These are phyloP conservation scores for Rhododendron simsii DNA, from an alignment of 148 eudicot species.

Conservation along the genomic window DNA sequence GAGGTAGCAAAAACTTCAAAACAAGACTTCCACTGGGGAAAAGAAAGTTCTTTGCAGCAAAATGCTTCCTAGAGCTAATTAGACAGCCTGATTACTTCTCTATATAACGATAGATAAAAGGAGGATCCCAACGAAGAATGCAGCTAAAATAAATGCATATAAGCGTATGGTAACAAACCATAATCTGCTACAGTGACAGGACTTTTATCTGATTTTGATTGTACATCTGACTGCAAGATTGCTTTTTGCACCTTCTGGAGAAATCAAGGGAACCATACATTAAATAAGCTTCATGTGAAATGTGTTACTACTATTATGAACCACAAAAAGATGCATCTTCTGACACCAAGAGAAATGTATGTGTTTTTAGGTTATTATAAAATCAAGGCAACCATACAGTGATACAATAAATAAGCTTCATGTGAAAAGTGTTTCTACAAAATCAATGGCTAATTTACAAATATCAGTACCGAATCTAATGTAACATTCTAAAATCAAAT, in stretches of 20 bases:
- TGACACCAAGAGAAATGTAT: not conserved
- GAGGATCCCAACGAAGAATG: not conserved
- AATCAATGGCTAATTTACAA: not conserved
- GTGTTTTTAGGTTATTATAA: not conserved
- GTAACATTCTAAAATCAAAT: not conserved
- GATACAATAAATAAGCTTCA: not conserved
- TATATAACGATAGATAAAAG: not conserved
- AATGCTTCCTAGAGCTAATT: not conserved
- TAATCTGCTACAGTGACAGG: constrained; percentile 98
- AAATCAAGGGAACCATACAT: constrained; percentile 7
- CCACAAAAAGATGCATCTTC: not conserved
- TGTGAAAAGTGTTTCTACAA: not conserved
- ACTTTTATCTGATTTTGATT: constrained; percentile 87
- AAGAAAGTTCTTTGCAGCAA: not conserved
- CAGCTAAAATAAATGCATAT: constrained; percentile 1
- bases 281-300: constrained; percentile 2
- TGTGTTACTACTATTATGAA: not conserved
- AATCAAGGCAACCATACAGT: not conserved
- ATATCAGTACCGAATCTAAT: not conserved
- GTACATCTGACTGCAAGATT: constrained; percentile 85
- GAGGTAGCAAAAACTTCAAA: not conserved
- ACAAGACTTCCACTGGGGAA: not conserved
- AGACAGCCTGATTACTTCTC: not conserved
- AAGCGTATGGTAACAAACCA: constrained; percentile 45
- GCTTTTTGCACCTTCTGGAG: constrained; percentile 90